Conservation (phyloP, 305 asterid species). For the Rubia tinctorum region DNA sequence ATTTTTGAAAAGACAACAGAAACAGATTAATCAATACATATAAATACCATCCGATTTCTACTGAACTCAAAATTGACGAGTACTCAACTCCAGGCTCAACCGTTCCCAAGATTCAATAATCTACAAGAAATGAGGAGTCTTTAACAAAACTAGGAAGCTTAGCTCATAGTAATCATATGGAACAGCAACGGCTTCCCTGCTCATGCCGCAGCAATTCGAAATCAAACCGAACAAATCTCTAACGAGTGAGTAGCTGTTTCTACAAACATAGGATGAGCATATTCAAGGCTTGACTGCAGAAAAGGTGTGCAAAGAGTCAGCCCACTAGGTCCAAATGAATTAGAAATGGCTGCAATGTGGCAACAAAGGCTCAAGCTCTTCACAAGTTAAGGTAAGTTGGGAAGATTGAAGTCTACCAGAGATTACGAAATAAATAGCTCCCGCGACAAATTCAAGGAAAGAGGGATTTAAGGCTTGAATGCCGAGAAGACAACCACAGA, state of each 20-base stretch:
- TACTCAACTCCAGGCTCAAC: slow-evolving; percentile 7
- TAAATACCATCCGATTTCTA: slow-evolving; percentile 1
- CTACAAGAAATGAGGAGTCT: slow-evolving; percentile 1
- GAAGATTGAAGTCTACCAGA: slow-evolving; percentile 8
- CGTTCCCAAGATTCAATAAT: slow-evolving; percentile 1
- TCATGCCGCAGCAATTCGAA: slow-evolving; percentile 19
- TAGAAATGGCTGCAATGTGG: slow-evolving; percentile 51
- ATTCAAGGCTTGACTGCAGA: slow-evolving; percentile 50
- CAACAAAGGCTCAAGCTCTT: background rate
- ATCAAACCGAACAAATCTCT: slow-evolving; percentile 6
- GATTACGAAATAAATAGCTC: slow-evolving; percentile 30
- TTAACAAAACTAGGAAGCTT: slow-evolving; percentile 14
- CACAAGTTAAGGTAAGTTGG: background rate
- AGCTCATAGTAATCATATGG: slow-evolving; percentile 17
- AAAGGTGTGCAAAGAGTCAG: slow-evolving; percentile 58
- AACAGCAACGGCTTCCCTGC: slow-evolving; percentile 10
- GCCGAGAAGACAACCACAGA: slow-evolving; percentile 69
- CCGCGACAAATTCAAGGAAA: background rate
- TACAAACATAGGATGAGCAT: background rate
- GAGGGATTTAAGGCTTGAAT: slow-evolving; percentile 37
- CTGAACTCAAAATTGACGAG: slow-evolving; percentile 10
- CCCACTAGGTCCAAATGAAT: slow-evolving; percentile 67
- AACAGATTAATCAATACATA: background rate
- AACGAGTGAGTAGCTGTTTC: slow-evolving; percentile 8
- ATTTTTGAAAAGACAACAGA: too few relatives aligned